Base-by-base conservation (phyloP, 192 early-diverging fungal species). In the Coemansia sp. region DNA sequence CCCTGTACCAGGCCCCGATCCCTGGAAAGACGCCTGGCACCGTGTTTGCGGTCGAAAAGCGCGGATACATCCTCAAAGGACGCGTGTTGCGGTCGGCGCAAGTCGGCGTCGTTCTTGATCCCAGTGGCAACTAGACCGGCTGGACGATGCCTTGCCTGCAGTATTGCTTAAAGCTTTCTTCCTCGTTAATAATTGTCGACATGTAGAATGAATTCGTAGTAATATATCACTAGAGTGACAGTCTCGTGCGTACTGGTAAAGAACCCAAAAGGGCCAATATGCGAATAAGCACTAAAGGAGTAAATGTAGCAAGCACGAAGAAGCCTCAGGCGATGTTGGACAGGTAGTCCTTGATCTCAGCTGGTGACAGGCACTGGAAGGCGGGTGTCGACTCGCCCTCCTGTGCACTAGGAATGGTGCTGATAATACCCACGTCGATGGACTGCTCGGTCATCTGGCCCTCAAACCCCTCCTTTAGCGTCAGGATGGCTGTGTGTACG, bases 391-490 rank as follows among this genome's bases (percentile, higher is more conserved):
- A 73, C 62, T 85, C 86, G 42, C 88, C 86, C 37, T 88, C 86
- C 62, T 74, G 70, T 3, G 68, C 59, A 11, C 54, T 65, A 0
- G 70, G 65, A 39, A 79, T 59, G 10, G 73, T 77, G 62, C 81
- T 85, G 56, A 91, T 89, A 59, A 99, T 89, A 25, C 98, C 98
- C 80, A 99, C 94, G 59, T 99, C 98, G 41, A 99, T 88, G 19
- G 93, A 91, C 60, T 90, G 89, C 75, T 96, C 96, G n/a, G 90
- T 96, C 93, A 99, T 96, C 70, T 92, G 91, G 29, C 98, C 98
- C 73, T 99, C 98, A 66, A 96, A 96, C n/a, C 96, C 95, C 78
- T 99, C 96, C 85, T 99, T 99, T 19, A 99, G 88, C 27, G 98
- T 99, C 59, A 99, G 85, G 67, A 98, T 98, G n/a, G 98, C 93